A percentile compares a stretch with the other conserved stretches of the same genome.
phyloP scores from a whole-genome alignment of 495 filamentous ascomycete species.

The Daldinia grandis region DNA sequence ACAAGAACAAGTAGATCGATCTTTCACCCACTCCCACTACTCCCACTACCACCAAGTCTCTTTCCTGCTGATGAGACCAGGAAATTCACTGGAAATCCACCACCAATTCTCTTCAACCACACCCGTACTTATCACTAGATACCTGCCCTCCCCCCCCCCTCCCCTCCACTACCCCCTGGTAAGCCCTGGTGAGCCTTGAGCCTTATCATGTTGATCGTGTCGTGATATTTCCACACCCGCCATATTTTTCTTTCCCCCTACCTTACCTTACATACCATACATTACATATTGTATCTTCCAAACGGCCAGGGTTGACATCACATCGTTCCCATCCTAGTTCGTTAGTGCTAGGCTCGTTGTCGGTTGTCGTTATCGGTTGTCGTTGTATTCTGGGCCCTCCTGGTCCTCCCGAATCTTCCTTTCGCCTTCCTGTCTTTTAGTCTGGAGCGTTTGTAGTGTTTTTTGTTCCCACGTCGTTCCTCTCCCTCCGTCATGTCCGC shows the following conservation, averaged over 20 bases:
- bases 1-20: conserved; percentile 38
- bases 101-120: conserved; percentile 40
- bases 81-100: conserved; percentile 15
- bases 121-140: conserved; percentile 31
- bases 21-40: conserved; percentile 27
- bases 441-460: conserved; percentile 31
- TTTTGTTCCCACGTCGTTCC: conserved; percentile 12
- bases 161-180: not conserved
- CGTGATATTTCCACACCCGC: conserved; percentile 50
- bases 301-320: conserved; percentile 49
- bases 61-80: conserved; percentile 15
- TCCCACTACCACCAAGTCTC: conserved; percentile 15
- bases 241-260: conserved; percentile 5
- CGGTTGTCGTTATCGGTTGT: conserved; percentile 5
- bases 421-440: conserved; percentile 39
- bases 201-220: conserved; percentile 46
- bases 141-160: not conserved
- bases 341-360: conserved; percentile 32
- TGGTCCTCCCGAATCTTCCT: conserved; percentile 32
- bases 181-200: conserved; percentile 25
- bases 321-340: conserved; percentile 41
- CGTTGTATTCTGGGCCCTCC: conserved; percentile 37
- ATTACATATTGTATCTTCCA: conserved; percentile 38
- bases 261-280: conserved; percentile 8
- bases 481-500: conserved; percentile 47